These are phyloP conservation scores for Mayamaea pseudoterrestris DNA, from an alignment of 108 stramenopile genomes.

Conservation along the genomic window DNA sequence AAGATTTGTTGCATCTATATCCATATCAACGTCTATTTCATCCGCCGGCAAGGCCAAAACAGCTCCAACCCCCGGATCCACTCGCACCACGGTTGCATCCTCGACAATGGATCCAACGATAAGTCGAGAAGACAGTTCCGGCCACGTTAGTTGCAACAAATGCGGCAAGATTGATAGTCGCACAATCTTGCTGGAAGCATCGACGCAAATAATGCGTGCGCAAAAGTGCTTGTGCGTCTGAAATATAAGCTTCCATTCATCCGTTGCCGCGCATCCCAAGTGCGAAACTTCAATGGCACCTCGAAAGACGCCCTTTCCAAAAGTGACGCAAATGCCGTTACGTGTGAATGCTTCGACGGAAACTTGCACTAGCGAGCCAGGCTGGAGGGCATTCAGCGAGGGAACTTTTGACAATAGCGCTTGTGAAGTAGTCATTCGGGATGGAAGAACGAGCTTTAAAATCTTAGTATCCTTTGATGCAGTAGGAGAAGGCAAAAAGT, in stretches of 20 bases:
- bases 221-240: slow-evolving; percentile 29
- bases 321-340: slow-evolving; percentile 72
- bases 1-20: slow-evolving; percentile 21
- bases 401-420: too few relatives aligned
- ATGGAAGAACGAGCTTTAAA: slow-evolving; percentile 19
- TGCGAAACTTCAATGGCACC: slow-evolving; percentile 62
- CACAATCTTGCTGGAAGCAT: slow-evolving; percentile 57
- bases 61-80: slow-evolving; percentile 79
- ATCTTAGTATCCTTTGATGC: slow-evolving; percentile 3
- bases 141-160: slow-evolving; percentile 28
- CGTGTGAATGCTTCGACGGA: slow-evolving; percentile 56
- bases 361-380: slow-evolving; percentile 55
- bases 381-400: slow-evolving; percentile 33
- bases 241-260: slow-evolving; percentile 22
- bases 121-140: slow-evolving; percentile 9
- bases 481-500: slow-evolving; percentile 3
- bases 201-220: slow-evolving; percentile 74
- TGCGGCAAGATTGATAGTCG: slow-evolving; percentile 66
- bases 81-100: slow-evolving; percentile 58
- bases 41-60: slow-evolving; percentile 52
- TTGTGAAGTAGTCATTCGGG: too few relatives aligned
- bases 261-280: slow-evolving; percentile 30
- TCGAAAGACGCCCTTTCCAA: slow-evolving; percentile 55
- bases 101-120: slow-evolving; percentile 42
- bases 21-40: slow-evolving; percentile 20